Base-by-base conservation (phyloP, 805 yeast species). In the Spathaspora hagerdaliae region DNA sequence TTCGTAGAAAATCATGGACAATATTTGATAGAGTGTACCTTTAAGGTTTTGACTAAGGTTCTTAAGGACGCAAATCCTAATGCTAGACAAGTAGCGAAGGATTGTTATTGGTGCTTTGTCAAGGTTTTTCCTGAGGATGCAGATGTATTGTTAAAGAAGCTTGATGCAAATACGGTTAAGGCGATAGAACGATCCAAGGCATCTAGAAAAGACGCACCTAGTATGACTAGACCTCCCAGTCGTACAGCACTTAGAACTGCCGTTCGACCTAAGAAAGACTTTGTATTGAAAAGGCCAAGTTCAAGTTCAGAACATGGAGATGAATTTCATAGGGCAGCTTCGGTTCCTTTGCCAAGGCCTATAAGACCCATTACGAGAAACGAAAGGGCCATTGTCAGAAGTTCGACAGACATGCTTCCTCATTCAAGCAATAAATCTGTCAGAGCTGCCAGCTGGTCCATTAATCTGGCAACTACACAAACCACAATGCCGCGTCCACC, bases 51-150 rank as follows among this genome's bases (percentile, higher is more conserved):
- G 1, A 49, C 65, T 3, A 82, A 79, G 53, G 83, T 92, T 15
- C 67, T 94, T 0, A 59, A 79, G 0, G 98, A 91, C 60, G 87
- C 96, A 0, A 85, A 85, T 47, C 88, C 91, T 0, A 68, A 78
- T 0, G 97, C 87, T 0, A 75, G 97, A 51, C 95, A 82, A 54
- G 69, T 80, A 0, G 86, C 84, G 69, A 77, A 96, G 59, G 68
- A 72, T 2, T 73, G 89, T 0, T 92, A 76, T 56, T 91, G 97
- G 97, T 69, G 77, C 11, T 75, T 80, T 45, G 75, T 74, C 52
- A 71, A 68, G 15, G 56, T 74, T 6, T 85, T 79, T 64, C 85
- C 87, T 0, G 56, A 63, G 0, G 65, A 69, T 11, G 85, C 82
- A 0, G 78, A 74, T 12, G 51, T 50, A 12, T 48, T 80, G 8